These are phyloP conservation scores for Boletus reticuloceps DNA, from an alignment of 768 basidiomycete genomes.

Conservation along the genomic window DNA sequence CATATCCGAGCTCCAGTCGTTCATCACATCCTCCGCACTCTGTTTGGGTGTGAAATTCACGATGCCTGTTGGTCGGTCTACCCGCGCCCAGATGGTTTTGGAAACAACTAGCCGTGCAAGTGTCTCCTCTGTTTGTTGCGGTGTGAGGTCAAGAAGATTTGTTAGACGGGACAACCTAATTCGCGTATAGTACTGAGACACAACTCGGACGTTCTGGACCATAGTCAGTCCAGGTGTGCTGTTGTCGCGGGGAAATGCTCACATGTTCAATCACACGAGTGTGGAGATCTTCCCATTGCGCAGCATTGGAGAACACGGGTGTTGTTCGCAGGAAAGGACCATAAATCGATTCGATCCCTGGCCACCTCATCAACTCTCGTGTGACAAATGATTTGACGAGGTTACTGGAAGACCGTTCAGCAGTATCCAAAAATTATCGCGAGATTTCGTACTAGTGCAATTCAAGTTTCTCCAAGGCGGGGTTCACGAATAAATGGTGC, in stretches of 20 bases:
- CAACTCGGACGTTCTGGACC: slow-evolving; percentile 88
- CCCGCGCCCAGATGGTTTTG: slow-evolving; percentile 89
- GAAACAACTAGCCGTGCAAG: slow-evolving; percentile 89
- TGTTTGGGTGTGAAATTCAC: slow-evolving; percentile 84
- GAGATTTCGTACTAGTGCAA: slow-evolving; percentile 70
- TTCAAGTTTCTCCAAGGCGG: slow-evolving; percentile 76
- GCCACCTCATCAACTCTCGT: slow-evolving; percentile 94
- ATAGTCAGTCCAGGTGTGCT: not conserved
- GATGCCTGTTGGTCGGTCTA: slow-evolving; percentile 88
- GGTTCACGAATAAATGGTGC: slow-evolving; percentile 78
- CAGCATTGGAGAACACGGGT: slow-evolving; percentile 72
- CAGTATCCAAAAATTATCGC: not conserved
- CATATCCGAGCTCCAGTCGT: slow-evolving; percentile 98
- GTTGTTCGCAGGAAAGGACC: slow-evolving; percentile 81
- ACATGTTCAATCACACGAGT: slow-evolving; percentile 97
- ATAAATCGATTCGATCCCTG: slow-evolving; percentile 85
- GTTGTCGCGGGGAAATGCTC: slow-evolving; percentile 29
- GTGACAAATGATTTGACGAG: slow-evolving; percentile 94
- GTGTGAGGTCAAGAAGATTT: slow-evolving; percentile 80
- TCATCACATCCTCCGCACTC: slow-evolving; percentile 90
- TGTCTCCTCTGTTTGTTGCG: slow-evolving; percentile 81
- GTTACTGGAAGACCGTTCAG: slow-evolving; percentile 52
- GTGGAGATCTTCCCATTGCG: slow-evolving; percentile 94
- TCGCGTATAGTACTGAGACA: slow-evolving; percentile 92
- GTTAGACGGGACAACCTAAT: slow-evolving; percentile 84